Evolutionary conservation across 805 yeast genomes (phyloP).

Genomic region (Saccharomycopsis fibuligera): DNA sequence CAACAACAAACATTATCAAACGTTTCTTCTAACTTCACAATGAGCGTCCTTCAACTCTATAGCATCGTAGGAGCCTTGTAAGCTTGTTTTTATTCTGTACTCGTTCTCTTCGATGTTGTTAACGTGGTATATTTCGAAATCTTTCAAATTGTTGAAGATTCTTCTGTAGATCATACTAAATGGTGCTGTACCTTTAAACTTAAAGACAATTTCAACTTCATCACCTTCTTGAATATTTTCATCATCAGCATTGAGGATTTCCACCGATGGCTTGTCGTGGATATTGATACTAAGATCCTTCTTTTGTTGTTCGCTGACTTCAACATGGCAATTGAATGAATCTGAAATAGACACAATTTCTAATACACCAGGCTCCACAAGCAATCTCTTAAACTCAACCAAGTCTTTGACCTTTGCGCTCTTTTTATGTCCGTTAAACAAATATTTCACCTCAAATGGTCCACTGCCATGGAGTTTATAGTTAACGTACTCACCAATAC

Average conservation of each 20-base stretch:
- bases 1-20: neutral
- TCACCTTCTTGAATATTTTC: conserved; percentile 94
- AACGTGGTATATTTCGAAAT: conserved; percentile 31
- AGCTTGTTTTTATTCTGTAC: conserved; percentile 65
- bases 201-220: conserved; percentile 78
- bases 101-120: conserved; percentile 61
- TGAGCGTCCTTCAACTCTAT: conserved; percentile 79
- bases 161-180: conserved; percentile 65
- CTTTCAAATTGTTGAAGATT: conserved; percentile 16
- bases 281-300: conserved; percentile 33
- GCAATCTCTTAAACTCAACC: conserved; percentile 56
- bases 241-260: conserved; percentile 56
- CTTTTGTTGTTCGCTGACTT: conserved; percentile 21
- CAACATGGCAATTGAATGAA: conserved; percentile 35
- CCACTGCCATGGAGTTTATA: conserved; percentile 72
- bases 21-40: conserved; percentile 38
- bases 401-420: conserved; percentile 43
- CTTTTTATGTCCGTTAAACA: conserved; percentile 57
- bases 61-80: conserved; percentile 94
- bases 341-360: conserved; percentile 65
- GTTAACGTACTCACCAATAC: conserved; percentile 88
- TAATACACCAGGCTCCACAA: conserved; percentile 76
- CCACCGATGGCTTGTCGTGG: conserved; percentile 71
- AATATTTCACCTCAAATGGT: conserved; percentile 72
- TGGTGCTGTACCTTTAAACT: conserved; percentile 73